Evolutionary conservation across 2,329 filamentous ascomycete genomes (phyloP), one percentile per base, ranked within the genome.

Genomic region (Parastagonospora nodorum): DNA sequence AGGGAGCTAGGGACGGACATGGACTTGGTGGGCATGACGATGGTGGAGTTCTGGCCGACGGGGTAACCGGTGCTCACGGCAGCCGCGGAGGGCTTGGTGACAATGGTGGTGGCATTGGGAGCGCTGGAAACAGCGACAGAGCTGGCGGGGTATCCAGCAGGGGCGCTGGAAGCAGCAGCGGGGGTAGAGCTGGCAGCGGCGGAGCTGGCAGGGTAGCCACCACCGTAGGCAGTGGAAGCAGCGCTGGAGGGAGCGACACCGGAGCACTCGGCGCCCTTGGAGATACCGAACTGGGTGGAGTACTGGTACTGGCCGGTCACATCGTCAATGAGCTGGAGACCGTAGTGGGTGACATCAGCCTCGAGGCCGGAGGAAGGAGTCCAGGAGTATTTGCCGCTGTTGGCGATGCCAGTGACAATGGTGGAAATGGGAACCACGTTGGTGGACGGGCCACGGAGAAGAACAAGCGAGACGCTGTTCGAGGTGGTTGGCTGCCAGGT

Each of bases 221-320:
- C 45, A 14, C 37, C 35, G n/a, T 46, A 19, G 35, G 45, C 33
- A 33, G 53, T 43, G 30, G 43, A 46, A 36, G 46, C 36, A 28
- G 60, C 53, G 50, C 60, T 55, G 42, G 67, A 68, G 27, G 63
- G 54, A 43, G 45, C 53, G 15, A 46, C 45, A 41, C 37, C 53
- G 33, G 48, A 32, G 58, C 62, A 73, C 38, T 48, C 45, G 46
- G 69, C 51, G 39, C 67, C 58, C 66, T 80, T 80, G 53, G 74
- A 76, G 74, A 87, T 78, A 63, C 84, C 84, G 75, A 86, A 86
- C 71, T 86, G 83, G 51, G 81, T 82, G 37, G 80, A 81, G 64
- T 69, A 73, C 63, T 87, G 84, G 79, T 83, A 87, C 66, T 81
- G 73, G 67, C 84, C 82, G 55, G 77, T 82, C 42, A 76, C 75